phyloP scores from a whole-genome alignment of 2,329 filamentous ascomycete species.

The Aspergillus sp. region DNA sequence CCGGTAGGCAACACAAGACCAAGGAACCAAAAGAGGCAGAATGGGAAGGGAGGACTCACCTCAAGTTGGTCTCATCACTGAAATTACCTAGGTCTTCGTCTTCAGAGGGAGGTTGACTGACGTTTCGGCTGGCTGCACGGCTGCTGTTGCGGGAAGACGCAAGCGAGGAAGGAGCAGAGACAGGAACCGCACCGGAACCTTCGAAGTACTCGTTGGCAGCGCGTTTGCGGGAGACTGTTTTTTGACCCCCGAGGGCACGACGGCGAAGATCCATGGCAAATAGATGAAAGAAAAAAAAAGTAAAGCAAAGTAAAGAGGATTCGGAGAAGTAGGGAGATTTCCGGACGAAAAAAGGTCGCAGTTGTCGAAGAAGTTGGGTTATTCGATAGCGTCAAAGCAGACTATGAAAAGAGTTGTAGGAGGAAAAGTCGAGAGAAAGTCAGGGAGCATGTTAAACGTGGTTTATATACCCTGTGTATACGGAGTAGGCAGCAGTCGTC shows the following conservation, averaged over 20 bases:
- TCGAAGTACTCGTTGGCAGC: conserved; percentile 38
- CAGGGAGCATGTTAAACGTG: too few relatives aligned
- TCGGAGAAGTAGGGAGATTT: neutral
- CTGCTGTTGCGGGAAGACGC: conserved; percentile 42
- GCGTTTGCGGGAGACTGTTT: conserved; percentile 57
- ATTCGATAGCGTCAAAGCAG: too few relatives aligned
- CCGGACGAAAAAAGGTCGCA: too few relatives aligned
- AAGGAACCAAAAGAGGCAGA: conserved; percentile 23
- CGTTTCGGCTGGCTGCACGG: conserved; percentile 36
- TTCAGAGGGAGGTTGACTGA: conserved; percentile 50
- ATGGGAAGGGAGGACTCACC: conserved; percentile 30
- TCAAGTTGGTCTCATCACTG: conserved; percentile 53
- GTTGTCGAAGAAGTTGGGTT: too few relatives aligned
- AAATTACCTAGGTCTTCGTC: conserved; percentile 49
- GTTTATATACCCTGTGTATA: too few relatives aligned
- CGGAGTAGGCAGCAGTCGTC: neutral
- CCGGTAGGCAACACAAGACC: neutral
- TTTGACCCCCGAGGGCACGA: conserved; percentile 52
- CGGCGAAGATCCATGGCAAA: too few relatives aligned
- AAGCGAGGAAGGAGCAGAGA: conserved; percentile 38
- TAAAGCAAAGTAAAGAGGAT: neutral
- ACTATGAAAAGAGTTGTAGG: too few relatives aligned
- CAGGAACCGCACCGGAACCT: conserved; percentile 46
- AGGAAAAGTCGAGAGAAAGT: too few relatives aligned
- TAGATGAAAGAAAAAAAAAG: too few relatives aligned